Conservation (phyloP, 495 filamentous ascomycete genomes). For the Talaromyces borbonicus region DNA sequence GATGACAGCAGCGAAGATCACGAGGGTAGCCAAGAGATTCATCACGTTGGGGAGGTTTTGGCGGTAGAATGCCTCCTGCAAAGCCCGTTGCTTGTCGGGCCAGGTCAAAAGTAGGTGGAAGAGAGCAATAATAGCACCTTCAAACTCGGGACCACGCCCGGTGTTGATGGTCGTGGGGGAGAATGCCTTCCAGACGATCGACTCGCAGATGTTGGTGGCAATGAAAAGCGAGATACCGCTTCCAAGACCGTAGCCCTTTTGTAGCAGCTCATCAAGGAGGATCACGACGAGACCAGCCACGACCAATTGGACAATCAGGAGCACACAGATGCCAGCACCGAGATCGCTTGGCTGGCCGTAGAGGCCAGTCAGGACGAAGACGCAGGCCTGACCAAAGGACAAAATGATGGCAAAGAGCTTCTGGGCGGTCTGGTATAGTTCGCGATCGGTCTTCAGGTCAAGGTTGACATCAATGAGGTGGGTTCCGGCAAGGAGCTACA, state of each 20-base stretch:
- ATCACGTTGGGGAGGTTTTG: conserved; percentile 99
- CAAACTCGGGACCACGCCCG: conserved; percentile 96
- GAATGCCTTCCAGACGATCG: conserved; percentile 99
- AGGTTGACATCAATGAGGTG: conserved; percentile 99
- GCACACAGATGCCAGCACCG: conserved; percentile 93
- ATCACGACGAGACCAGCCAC: conserved; percentile 97
- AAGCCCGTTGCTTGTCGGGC: conserved; percentile 95
- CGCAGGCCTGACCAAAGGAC: conserved; percentile 91
- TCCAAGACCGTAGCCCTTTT: conserved; percentile 98
- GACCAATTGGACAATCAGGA: conserved; percentile 93
- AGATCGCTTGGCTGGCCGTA: conserved; percentile 95
- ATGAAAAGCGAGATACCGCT: conserved; percentile 99
- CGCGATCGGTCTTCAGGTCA: conserved; percentile 97
- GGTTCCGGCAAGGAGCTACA: conserved; percentile 85
- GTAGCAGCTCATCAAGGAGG: conserved; percentile 95
- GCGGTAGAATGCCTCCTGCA: conserved; percentile 97
- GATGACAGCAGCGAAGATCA: conserved; percentile 95
- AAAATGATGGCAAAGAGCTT: conserved; percentile 99
- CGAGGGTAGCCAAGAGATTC: conserved; percentile 89
- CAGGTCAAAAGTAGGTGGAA: conserved; percentile 98
- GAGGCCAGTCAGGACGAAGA: conserved; percentile 94
- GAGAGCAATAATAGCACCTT: conserved; percentile 96
- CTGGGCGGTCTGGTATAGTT: conserved; percentile 98
- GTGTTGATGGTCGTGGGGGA: conserved; percentile 99
- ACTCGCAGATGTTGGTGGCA: conserved; percentile 99